Evolutionary conservation across 352 stramenopile genomes (phyloP).

Genomic region (Aphanomyces cochlioides): DNA sequence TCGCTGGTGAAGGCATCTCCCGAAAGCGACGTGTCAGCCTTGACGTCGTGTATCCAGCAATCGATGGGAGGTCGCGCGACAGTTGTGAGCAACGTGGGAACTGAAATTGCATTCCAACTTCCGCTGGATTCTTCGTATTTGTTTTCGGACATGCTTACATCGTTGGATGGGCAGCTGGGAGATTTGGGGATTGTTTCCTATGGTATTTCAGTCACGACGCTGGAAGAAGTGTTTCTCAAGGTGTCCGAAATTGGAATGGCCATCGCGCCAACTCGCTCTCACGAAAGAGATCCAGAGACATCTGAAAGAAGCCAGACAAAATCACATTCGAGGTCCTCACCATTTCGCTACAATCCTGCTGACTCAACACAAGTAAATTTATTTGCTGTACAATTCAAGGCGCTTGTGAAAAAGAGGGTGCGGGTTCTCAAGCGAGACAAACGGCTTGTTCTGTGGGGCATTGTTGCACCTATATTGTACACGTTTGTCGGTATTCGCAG

Average conservation of each 20-base stretch:
- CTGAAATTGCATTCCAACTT: constrained; percentile 86
- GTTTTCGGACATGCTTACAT: constrained; percentile 78
- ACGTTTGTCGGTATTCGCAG: not conserved
- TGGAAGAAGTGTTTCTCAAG: constrained; percentile 93
- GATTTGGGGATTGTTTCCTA: constrained; percentile 63
- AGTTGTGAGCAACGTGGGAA: constrained; percentile 76
- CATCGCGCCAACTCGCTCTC: no score
- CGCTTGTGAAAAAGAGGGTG: constrained; percentile 51
- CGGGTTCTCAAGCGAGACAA: constrained; percentile 57
- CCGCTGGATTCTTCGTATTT: constrained; percentile 51
- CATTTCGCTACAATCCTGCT: no score
- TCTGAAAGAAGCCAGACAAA: no score
- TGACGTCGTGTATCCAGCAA: constrained; percentile 49
- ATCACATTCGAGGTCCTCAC: no score
- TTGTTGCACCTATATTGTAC: constrained; percentile 61
- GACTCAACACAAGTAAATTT: constrained; percentile 13
- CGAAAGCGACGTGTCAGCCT: not conserved
- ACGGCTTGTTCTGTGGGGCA: constrained; percentile 66
- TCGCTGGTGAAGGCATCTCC: constrained; percentile 42
- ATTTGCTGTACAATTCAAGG: constrained; percentile 41
- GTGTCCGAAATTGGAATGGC: constrained; percentile 40
- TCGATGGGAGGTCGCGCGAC: constrained; percentile 24
- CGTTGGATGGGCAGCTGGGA: constrained; percentile 39
- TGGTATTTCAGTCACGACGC: constrained; percentile 89
- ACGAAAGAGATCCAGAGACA: no score